Conservation (phyloP, 108 stramenopile species). For the Cyclotella choctawhatcheeana region DNA sequence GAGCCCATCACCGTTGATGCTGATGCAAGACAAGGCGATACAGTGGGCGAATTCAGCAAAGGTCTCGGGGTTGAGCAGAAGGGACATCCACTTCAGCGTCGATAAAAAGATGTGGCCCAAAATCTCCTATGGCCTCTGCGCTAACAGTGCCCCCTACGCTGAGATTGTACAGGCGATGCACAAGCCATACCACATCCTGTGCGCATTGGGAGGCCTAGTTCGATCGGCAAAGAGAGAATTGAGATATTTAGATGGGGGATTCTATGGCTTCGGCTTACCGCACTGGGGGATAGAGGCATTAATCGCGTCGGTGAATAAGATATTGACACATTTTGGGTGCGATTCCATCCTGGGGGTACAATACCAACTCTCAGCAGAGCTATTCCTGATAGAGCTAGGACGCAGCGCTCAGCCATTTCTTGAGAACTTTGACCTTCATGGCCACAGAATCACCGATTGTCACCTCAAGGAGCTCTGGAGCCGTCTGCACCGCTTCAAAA, state of each 20-base stretch:
- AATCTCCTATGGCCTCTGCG: not conserved
- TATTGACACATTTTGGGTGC: slow-evolving; percentile 1
- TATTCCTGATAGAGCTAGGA: not conserved
- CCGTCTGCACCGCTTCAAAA: not conserved
- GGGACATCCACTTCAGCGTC: not conserved
- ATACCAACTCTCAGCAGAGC: not conserved
- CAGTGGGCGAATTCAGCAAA: slow-evolving; percentile 1
- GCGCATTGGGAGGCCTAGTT: not conserved
- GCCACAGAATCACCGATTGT: not conserved
- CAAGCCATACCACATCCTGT: not conserved
- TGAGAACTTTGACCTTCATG: not conserved
- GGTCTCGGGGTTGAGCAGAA: not conserved
- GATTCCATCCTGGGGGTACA: not conserved
- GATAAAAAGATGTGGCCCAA: not conserved
- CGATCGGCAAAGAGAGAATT: not conserved
- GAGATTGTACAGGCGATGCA: not conserved
- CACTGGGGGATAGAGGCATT: not conserved
- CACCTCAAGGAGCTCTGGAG: not conserved
- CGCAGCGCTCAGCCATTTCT: not conserved
- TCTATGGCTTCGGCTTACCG: not conserved
- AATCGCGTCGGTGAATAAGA: not conserved
- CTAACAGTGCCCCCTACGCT: not conserved
- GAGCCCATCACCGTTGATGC: too few relatives aligned
- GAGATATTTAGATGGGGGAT: not conserved
- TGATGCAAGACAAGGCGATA: not conserved